Evolutionary conservation across 257 asterid species (phyloP).

Genomic region (Capsicum baccatum): DNA sequence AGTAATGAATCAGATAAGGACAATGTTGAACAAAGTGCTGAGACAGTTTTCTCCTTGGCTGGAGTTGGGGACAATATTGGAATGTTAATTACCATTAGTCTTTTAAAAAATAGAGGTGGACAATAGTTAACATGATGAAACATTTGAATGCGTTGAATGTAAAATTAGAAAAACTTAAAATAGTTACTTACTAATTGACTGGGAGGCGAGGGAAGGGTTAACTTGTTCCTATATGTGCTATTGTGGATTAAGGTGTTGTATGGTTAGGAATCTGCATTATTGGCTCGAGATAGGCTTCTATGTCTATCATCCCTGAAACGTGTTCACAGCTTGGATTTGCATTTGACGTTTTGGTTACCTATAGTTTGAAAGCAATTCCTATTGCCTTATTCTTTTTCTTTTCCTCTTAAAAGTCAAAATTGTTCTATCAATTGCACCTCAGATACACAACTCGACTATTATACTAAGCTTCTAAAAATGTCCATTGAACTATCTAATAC

Average conservation of each 20-base stretch:
- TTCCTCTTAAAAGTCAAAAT: not conserved
- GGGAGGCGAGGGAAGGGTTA: not conserved
- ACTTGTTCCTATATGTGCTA: not conserved
- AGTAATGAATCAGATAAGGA: not conserved
- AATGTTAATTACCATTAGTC: not conserved
- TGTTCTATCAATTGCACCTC: not conserved
- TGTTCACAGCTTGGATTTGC: slow-evolving; percentile 5
- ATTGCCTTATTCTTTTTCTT: not conserved
- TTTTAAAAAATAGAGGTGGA: not conserved
- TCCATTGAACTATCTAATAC: not conserved
- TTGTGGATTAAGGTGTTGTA: not conserved
- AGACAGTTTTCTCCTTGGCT: not conserved
- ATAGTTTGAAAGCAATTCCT: not conserved
- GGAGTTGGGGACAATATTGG: not conserved
- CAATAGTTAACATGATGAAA: not conserved
- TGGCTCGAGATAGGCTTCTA: not conserved
- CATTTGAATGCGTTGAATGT: not conserved
- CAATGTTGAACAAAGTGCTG: not conserved
- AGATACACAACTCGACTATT: not conserved
- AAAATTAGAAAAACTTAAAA: not conserved
- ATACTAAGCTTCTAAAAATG: not conserved
- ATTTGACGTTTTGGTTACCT: slow-evolving; percentile 1
- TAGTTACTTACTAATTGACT: not conserved
- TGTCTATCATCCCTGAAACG: not conserved
- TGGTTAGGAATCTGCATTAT: not conserved